These are phyloP conservation scores for Stagonosporopsis tanaceti DNA, from an alignment of 2,329 filamentous ascomycete species.

Conservation along the genomic window DNA sequence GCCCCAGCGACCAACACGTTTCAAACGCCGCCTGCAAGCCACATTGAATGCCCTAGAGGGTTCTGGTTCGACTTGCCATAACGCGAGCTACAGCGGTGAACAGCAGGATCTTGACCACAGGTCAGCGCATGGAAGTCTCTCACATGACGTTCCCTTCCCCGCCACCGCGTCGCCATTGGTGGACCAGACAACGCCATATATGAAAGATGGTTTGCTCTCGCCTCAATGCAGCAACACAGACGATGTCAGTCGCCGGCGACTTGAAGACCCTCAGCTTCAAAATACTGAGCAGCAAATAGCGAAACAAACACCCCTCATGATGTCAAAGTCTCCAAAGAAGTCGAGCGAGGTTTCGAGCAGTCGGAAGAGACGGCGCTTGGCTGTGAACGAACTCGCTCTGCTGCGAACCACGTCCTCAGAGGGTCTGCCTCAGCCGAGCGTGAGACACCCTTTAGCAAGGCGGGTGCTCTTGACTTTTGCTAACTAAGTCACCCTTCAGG, in stretches of 20 bases:
- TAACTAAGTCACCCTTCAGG: constrained; percentile 22
- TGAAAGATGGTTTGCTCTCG: neutral
- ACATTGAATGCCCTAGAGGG: neutral
- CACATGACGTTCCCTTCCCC: neutral
- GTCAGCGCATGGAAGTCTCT: neutral
- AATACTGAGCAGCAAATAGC: neutral
- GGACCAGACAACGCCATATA: neutral
- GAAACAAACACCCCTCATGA: neutral
- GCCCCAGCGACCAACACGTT: constrained; percentile 36
- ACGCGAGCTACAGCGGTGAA: neutral
- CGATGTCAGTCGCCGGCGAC: neutral
- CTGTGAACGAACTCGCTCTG: constrained; percentile 38
- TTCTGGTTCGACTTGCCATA: neutral
- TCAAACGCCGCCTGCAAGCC: constrained; percentile 19
- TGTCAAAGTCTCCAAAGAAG: neutral
- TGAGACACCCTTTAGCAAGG: constrained; percentile 22
- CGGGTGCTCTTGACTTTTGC: neutral
- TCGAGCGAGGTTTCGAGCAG: constrained; percentile 6
- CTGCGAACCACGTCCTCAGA: constrained; percentile 38
- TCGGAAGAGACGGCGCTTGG: constrained; percentile 31
- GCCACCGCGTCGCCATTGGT: neutral
- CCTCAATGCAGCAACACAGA: too few species aligned
- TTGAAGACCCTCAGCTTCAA: neutral
- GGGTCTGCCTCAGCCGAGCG: constrained; percentile 36
- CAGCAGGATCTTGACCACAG: neutral